A percentile compares a stretch with the other conserved stretches of the same genome.
These are phyloP conservation scores for Dacryopinax spathularia DNA, from an alignment of 768 basidiomycete genomes.

Conservation along the genomic window DNA sequence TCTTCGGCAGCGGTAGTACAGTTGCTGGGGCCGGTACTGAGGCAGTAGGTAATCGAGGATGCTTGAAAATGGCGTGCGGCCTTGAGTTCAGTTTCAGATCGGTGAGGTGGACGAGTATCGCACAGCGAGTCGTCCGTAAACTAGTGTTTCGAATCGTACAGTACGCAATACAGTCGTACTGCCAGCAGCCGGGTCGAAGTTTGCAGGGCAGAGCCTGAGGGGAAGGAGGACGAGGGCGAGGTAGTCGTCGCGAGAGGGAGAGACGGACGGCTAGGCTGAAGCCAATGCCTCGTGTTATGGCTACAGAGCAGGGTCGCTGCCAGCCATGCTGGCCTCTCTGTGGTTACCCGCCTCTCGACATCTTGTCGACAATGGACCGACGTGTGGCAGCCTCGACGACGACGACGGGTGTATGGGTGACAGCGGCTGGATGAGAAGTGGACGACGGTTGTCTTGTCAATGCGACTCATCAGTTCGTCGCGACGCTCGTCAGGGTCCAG, in stretches of 20 bases:
- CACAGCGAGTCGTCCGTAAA: background rate
- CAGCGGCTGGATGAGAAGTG: background rate
- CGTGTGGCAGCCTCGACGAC: background rate
- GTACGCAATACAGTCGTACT: background rate
- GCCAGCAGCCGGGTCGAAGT: background rate
- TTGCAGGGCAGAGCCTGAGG: background rate
- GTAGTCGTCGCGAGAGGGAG: background rate
- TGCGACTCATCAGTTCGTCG: background rate
- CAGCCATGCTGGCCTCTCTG: background rate
- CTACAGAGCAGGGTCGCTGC: background rate
- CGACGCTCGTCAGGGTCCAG: background rate
- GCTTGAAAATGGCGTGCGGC: too few relatives aligned
- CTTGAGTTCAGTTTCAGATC: too few relatives aligned
- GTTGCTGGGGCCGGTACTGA: too few relatives aligned
- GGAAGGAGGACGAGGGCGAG: too few relatives aligned
- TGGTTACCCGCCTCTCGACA: background rate
- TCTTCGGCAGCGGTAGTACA: too few relatives aligned
- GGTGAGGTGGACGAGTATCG: too few relatives aligned
- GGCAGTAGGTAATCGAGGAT: too few relatives aligned
- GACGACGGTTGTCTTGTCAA: background rate
- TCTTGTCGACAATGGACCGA: background rate
- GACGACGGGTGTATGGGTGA: background rate
- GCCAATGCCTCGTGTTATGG: background rate
- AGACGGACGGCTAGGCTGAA: background rate
- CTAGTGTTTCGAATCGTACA: conserved; percentile 1